phyloP scores from a whole-genome alignment of 2,329 filamentous ascomycete species.

The Aspergillus sp. region DNA sequence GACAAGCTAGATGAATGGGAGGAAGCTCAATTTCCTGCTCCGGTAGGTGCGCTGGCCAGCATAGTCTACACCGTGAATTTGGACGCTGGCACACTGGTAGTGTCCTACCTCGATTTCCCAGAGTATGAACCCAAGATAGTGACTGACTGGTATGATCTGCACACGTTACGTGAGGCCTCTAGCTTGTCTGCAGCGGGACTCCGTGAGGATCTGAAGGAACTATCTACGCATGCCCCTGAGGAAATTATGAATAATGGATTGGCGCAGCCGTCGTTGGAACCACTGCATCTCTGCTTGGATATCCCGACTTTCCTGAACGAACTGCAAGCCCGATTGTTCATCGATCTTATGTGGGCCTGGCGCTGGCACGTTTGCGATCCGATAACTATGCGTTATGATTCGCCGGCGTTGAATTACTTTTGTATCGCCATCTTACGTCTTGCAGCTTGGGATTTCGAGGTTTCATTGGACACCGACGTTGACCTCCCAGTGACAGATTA shows the following conservation, averaged over 20 bases:
- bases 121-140: constrained; percentile 1
- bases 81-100: constrained; percentile 21
- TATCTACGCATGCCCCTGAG: background rate
- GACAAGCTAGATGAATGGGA: constrained; percentile 24
- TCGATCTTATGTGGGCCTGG: constrained; percentile 28
- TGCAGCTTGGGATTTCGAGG: constrained; percentile 27
- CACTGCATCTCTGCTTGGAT: too few relatives aligned
- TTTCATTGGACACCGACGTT: constrained; percentile 16
- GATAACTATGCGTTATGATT: constrained; percentile 23
- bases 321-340: constrained; percentile 22
- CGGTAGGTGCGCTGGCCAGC: background rate
- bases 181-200: background rate
- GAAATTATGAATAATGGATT: background rate
- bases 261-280: background rate
- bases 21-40: constrained; percentile 23
- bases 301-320: constrained; percentile 18
- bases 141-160: constrained; percentile 6
- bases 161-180: constrained; percentile 1
- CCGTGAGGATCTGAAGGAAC: background rate
- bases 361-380: constrained; percentile 28
- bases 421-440: constrained; percentile 25
- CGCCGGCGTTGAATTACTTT: constrained; percentile 21
- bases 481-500: constrained; percentile 20
- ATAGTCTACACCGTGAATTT: constrained; percentile 25
- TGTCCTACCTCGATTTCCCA: constrained; percentile 15